phyloP scores from a whole-genome alignment of 257 asterid genomes.

The Capsicum rhomboideum region DNA sequence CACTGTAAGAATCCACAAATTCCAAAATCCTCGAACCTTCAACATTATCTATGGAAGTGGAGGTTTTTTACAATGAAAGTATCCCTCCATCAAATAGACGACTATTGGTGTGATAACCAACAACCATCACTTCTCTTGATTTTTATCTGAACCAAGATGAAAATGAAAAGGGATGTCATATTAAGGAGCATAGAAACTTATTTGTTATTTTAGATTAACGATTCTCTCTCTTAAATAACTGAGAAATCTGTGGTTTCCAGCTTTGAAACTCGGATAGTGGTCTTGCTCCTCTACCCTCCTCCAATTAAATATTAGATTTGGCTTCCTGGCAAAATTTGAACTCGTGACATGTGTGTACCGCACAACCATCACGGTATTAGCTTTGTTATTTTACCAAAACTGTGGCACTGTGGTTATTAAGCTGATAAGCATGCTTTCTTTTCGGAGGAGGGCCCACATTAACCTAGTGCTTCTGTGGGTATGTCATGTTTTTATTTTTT shows the following conservation, averaged over 20 bases:
- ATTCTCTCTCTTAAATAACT: not conserved
- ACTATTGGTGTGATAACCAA: not conserved
- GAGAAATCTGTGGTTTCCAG: not conserved
- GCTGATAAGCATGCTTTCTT: not conserved
- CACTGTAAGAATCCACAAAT: too few species aligned
- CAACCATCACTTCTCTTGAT: not conserved
- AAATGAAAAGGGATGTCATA: not conserved
- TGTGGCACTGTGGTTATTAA: not conserved
- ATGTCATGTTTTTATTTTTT: too few species aligned
- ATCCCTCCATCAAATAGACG: too few species aligned
- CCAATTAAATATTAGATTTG: not conserved
- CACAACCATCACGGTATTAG: not conserved
- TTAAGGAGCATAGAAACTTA: not conserved
- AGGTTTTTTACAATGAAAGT: not conserved
- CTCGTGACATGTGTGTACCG: not conserved
- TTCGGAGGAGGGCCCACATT: not conserved
- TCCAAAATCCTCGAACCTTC: not conserved
- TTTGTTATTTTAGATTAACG: not conserved
- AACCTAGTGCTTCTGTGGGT: not conserved
- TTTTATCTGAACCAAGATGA: not conserved
- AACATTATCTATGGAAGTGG: not conserved
- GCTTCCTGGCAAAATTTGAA: not conserved
- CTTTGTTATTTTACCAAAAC: not conserved
- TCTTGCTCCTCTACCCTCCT: not conserved
- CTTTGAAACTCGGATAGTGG: not conserved